These are phyloP conservation scores for Suillus discolor DNA, from an alignment of 768 basidiomycete genomes.

Conservation along the genomic window DNA sequence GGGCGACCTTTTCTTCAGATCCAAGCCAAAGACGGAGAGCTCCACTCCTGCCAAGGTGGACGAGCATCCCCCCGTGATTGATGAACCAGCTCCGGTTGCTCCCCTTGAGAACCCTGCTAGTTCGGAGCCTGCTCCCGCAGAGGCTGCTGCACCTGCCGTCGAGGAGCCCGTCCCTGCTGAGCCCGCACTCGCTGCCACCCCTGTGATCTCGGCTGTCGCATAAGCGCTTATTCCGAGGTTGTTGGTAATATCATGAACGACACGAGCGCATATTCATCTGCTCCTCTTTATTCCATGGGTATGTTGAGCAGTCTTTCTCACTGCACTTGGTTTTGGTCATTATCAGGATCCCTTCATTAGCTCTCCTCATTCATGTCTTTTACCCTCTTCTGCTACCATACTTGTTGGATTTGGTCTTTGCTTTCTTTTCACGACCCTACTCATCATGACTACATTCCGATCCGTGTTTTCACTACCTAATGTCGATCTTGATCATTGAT, in stretches of 20 bases:
- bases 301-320: slow-evolving; percentile 39
- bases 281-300: slow-evolving; percentile 32
- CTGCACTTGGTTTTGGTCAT: slow-evolving; percentile 42
- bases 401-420: slow-evolving; percentile 62
- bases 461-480: slow-evolving; percentile 65
- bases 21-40: slow-evolving; percentile 66
- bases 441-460: slow-evolving; percentile 61
- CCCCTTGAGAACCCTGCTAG: slow-evolving; percentile 81
- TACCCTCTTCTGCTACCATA: slow-evolving; percentile 42
- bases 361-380: slow-evolving; percentile 37
- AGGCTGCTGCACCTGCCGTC: slow-evolving; percentile 35
- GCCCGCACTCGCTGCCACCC: slow-evolving; percentile 51
- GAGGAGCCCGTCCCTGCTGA: slow-evolving; percentile 27
- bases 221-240: slow-evolving; percentile 42
- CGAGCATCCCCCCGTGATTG: slow-evolving; percentile 87
- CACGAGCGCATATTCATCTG: slow-evolving; percentile 41
- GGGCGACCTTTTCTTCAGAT: slow-evolving; percentile 85
- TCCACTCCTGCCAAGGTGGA: slow-evolving; percentile 79
- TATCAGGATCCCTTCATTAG: slow-evolving; percentile 29
- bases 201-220: slow-evolving; percentile 80
- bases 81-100: slow-evolving; percentile 78
- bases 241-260: slow-evolving; percentile 44
- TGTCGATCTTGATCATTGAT: slow-evolving; percentile 64
- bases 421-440: slow-evolving; percentile 57
- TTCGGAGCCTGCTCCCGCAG: slow-evolving; percentile 41